Evolutionary conservation across 192 early-diverging fungal genomes (phyloP).

Genomic region (Linnemannia zychae): DNA sequence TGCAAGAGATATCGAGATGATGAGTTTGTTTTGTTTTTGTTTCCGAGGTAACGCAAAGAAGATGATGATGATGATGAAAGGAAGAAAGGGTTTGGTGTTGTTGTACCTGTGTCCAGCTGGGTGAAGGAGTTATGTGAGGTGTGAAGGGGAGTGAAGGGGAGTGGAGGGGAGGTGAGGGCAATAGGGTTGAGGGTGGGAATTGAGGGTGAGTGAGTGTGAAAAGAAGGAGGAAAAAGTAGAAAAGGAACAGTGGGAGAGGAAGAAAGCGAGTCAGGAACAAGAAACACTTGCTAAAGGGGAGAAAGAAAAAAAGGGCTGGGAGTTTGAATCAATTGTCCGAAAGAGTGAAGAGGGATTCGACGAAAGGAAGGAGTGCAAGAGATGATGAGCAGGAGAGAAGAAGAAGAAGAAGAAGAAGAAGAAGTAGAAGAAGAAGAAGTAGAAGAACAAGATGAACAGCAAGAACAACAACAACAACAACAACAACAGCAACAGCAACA

Average conservation of each 20-base stretch:
- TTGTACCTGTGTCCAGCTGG: conserved; percentile 7
- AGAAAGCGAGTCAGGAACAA: neutral
- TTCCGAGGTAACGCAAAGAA: neutral
- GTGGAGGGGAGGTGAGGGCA: neutral
- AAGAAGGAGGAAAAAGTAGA: neutral
- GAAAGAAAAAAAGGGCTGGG: neutral
- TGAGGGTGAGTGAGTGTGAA: neutral
- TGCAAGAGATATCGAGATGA: neutral
- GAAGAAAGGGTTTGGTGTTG: neutral
- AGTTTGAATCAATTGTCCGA: conserved; percentile 7
- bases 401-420: neutral
- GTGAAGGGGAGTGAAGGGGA: neutral
- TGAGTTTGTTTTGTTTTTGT: neutral
- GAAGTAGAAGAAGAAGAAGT: neutral
- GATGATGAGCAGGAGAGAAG: neutral
- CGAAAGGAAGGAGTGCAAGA: neutral
- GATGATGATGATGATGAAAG: conserved; percentile 3
- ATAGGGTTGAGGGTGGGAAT: neutral
- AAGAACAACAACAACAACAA: neutral
- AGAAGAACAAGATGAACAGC: neutral
- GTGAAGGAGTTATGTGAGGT: neutral
- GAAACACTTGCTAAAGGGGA: neutral
- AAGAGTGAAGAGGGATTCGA: neutral
- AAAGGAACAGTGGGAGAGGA: neutral
- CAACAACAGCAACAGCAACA: too few relatives aligned